phyloP scores from a whole-genome alignment of 2,329 filamentous ascomycete genomes.

The Mycogone perniciosa region DNA sequence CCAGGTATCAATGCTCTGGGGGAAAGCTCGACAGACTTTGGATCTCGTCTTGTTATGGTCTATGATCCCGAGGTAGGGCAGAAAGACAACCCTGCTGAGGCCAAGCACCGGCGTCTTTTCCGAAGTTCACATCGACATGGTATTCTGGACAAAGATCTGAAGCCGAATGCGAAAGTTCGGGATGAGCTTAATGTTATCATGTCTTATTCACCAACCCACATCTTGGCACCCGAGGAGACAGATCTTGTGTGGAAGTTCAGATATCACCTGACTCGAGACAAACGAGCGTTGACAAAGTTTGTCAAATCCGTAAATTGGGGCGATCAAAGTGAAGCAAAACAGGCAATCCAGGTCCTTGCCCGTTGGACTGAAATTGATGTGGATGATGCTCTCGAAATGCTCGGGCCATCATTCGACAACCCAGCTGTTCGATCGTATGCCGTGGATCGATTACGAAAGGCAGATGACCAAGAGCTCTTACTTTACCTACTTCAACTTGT shows the following conservation, averaged over 20 bases:
- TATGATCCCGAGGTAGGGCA: slow-evolving; percentile 92
- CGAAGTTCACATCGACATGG: slow-evolving; percentile 85
- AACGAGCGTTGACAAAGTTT: slow-evolving; percentile 89
- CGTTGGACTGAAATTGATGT: slow-evolving; percentile 97
- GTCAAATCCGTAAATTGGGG: slow-evolving; percentile 97
- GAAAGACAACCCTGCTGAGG: slow-evolving; percentile 87
- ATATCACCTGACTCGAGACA: slow-evolving; percentile 88
- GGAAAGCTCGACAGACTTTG: slow-evolving; percentile 40
- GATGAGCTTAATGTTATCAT: slow-evolving; percentile 90
- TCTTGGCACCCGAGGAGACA: slow-evolving; percentile 83
- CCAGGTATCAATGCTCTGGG: slow-evolving; percentile 75
- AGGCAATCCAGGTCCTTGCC: slow-evolving; percentile 81
- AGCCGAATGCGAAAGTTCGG: slow-evolving; percentile 90
- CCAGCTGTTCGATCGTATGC: slow-evolving; percentile 84
- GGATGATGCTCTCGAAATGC: slow-evolving; percentile 88
- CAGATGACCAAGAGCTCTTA: slow-evolving; percentile 85
- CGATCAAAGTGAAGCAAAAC: slow-evolving; percentile 75
- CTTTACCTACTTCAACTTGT: slow-evolving; percentile 91
- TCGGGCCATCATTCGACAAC: slow-evolving; percentile 89
- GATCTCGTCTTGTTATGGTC: slow-evolving; percentile 67
- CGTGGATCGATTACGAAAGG: slow-evolving; percentile 83
- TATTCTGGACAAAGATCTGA: slow-evolving; percentile 90
- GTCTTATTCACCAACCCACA: slow-evolving; percentile 86
- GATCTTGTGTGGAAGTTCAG: slow-evolving; percentile 97
- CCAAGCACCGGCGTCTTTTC: slow-evolving; percentile 86